Conservation (phyloP, 2,329 filamentous ascomycete species). For the Intubia oerlemansii region DNA sequence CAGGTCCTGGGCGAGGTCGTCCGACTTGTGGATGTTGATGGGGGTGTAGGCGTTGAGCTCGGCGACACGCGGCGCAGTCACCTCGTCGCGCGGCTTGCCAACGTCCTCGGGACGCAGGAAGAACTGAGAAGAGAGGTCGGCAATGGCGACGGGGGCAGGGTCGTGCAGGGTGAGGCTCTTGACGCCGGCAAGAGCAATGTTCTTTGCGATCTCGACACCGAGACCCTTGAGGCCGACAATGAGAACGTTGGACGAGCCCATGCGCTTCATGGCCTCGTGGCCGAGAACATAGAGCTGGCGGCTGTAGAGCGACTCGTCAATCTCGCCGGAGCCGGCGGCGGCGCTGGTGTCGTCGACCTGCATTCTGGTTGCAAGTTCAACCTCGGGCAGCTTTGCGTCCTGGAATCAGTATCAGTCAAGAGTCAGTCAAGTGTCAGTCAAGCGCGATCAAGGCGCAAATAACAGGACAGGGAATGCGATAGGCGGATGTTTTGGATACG, state of each 20-base stretch:
- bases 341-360: conserved; percentile 41
- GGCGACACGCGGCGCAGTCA: conserved; percentile 72
- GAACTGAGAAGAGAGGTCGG: conserved; percentile 92
- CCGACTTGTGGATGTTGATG: conserved; percentile 50
- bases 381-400: conserved; percentile 32
- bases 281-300: conserved; percentile 52
- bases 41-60: conserved; percentile 96
- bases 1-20: conserved; percentile 53
- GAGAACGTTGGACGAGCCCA: conserved; percentile 89
- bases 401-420: conserved; percentile 1
- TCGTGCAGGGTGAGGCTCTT: conserved; percentile 93
- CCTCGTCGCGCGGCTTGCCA: conserved; percentile 72
- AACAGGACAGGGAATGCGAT: too few relatives aligned
- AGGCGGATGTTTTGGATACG: conserved; percentile 16
- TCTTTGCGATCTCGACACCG: conserved; percentile 96
- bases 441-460: too few relatives aligned
- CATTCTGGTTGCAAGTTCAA: conserved; percentile 42
- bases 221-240: conserved; percentile 82
- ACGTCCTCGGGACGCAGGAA: conserved; percentile 79
- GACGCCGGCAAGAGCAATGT: conserved; percentile 91
- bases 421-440: too few relatives aligned
- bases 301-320: conserved; percentile 55
- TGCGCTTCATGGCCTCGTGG: conserved; percentile 90
- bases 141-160: conserved; percentile 59
- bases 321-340: conserved; percentile 31